Conservation (phyloP, 176 grass and related monocot genomes). For the Poa pratensis region DNA sequence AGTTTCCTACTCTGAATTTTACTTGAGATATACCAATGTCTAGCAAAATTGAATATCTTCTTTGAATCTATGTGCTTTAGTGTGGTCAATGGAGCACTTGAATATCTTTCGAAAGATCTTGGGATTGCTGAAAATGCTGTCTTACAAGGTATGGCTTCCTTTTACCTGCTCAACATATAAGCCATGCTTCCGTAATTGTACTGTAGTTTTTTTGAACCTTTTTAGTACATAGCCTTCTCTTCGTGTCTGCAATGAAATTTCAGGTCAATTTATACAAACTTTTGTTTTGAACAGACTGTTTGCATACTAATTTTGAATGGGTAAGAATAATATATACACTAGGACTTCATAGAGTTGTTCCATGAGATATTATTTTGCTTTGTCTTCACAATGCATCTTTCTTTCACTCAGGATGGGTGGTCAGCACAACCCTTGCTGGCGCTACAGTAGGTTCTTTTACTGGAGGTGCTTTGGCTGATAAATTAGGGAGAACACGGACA, state of each 20-base stretch:
- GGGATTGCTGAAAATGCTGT: constrained; percentile 85
- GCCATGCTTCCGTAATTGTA: constrained; percentile 17
- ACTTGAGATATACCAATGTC: neutral
- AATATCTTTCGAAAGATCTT: constrained; percentile 90
- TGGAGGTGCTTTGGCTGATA: constrained; percentile 92
- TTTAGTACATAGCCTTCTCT: too few relatives aligned
- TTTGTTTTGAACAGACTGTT: neutral
- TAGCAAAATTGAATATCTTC: constrained; percentile 12
- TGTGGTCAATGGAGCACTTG: constrained; percentile 94
- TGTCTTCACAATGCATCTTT: constrained; percentile 35
- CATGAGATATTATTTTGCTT: neutral
- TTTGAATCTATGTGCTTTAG: constrained; percentile 48
- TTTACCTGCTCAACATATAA: constrained; percentile 14
- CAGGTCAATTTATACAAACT: neutral
- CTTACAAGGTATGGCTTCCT: constrained; percentile 62
- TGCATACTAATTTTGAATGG: neutral
- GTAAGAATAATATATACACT: neutral
- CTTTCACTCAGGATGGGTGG: constrained; percentile 80
- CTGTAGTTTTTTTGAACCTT: constrained; percentile 16
- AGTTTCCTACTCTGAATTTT: neutral
- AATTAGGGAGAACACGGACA: constrained; percentile 91
- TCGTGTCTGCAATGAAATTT: neutral
- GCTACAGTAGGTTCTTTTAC: constrained; percentile 94
- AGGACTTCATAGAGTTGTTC: neutral
- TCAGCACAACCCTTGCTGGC: constrained; percentile 88